Evolutionary conservation across 148 eudicot genomes (phyloP).

Genomic region (Salicornia ramosissima): DNA sequence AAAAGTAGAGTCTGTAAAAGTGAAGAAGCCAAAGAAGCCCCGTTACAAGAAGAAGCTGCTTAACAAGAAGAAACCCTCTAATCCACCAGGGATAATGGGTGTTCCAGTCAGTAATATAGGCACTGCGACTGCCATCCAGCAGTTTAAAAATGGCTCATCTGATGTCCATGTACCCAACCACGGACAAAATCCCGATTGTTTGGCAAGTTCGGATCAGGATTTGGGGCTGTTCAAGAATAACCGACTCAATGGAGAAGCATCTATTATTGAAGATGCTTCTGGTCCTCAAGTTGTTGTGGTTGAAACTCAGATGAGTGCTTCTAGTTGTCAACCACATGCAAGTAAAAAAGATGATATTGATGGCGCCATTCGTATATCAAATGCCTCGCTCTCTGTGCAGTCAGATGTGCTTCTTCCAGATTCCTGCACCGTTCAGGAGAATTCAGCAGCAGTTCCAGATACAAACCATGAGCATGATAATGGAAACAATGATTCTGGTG

Average conservation of each 20-base stretch:
- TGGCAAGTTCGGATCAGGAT: constrained; percentile 16
- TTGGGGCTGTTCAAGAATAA: not conserved
- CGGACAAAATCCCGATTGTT: not conserved
- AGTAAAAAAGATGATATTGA: not conserved
- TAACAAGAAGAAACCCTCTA: constrained; percentile 21
- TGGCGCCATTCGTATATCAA: not conserved
- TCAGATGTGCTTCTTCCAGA: not conserved
- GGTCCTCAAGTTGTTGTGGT: not conserved
- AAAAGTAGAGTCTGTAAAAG: constrained; percentile 29
- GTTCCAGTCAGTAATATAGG: constrained; percentile 12
- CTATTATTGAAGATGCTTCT: not conserved
- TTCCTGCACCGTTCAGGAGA: not conserved
- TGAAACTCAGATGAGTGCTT: not conserved
- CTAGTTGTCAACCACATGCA: not conserved
- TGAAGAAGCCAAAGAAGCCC: constrained; percentile 49
- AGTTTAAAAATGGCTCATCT: not conserved
- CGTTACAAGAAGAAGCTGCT: constrained; percentile 34
- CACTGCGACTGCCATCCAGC: constrained; percentile 9
- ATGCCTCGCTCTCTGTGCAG: not conserved
- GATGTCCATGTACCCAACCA: constrained; percentile 10
- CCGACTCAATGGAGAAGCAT: constrained; percentile 10
- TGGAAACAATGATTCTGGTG: constrained; percentile 1
- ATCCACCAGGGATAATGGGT: constrained; percentile 14
- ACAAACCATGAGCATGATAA: not conserved
- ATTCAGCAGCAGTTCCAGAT: not conserved